A percentile compares a stretch with the other conserved stretches of the same genome.
Conservation (phyloP, 2,329 filamentous ascomycete species). For the Pyrenophora tritici-repentis region DNA sequence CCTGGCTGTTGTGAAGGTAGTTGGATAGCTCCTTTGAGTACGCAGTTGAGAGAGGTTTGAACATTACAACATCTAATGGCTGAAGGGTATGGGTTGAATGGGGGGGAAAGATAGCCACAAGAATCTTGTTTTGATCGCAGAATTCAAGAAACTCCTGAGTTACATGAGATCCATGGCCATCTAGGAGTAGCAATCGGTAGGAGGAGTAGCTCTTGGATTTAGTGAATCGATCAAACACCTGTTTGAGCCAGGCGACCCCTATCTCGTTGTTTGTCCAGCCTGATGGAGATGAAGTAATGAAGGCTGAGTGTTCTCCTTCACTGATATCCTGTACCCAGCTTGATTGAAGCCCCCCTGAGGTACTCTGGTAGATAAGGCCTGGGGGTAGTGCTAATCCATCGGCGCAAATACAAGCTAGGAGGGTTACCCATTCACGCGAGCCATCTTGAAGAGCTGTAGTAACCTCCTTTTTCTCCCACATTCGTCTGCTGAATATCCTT, state of each 20-base stretch:
- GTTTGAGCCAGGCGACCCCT: neutral
- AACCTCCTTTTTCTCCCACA: neutral
- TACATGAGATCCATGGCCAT: neutral
- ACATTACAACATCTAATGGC: neutral
- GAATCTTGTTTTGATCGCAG: neutral
- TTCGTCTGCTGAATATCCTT: no score
- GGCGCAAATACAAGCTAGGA: no score
- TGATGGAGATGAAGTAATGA: neutral
- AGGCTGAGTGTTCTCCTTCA: neutral
- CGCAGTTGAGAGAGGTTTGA: neutral
- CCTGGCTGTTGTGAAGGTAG: neutral
- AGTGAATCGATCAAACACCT: neutral
- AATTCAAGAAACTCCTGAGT: neutral
- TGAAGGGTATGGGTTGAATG: neutral
- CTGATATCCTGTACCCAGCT: conserved; percentile 5
- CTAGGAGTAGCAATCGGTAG: neutral
- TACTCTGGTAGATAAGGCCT: no score
- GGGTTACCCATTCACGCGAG: no score
- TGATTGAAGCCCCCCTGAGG: conserved; percentile 1
- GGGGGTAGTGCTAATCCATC: no score
- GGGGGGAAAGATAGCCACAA: neutral
- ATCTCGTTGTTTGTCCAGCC: neutral
- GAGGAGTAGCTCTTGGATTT: neutral
- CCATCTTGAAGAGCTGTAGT: no score
- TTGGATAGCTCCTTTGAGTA: neutral